Evolutionary conservation across 2,329 filamentous ascomycete species (phyloP).

Genomic region (Hymenoscyphus occultus): DNA sequence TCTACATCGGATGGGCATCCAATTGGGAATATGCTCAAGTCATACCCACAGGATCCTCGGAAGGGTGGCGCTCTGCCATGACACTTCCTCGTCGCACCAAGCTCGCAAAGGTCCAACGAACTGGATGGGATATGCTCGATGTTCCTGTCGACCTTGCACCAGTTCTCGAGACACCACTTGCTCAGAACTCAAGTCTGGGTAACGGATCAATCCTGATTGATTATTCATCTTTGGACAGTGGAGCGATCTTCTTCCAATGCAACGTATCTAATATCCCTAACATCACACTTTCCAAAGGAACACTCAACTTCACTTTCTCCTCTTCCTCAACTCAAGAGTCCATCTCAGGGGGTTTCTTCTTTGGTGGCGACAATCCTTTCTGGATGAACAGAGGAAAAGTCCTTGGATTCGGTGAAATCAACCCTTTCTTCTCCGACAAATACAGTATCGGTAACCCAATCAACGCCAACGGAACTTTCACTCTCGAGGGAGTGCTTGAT

Average conservation of each 20-base stretch:
- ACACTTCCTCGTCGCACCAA: conserved; percentile 52
- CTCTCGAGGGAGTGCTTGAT: conserved; percentile 50
- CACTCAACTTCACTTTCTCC: conserved; percentile 52
- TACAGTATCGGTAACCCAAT: conserved; percentile 38
- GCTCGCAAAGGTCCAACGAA: conserved; percentile 48
- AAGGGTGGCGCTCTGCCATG: conserved; percentile 53
- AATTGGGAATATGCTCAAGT: conserved; percentile 58
- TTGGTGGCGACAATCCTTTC: conserved; percentile 48
- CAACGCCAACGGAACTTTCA: conserved; percentile 27
- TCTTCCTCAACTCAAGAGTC: conserved; percentile 49
- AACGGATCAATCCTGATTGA: conserved; percentile 50
- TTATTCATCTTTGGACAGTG: conserved; percentile 48
- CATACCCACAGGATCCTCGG: conserved; percentile 50
- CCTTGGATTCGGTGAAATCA: conserved; percentile 45
- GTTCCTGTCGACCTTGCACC: conserved; percentile 48
- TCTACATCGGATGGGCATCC: conserved; percentile 52
- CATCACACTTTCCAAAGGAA: conserved; percentile 25
- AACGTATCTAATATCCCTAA: conserved; percentile 46
- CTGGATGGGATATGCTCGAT: conserved; percentile 51
- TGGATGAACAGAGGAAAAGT: conserved; percentile 50
- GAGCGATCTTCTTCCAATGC: conserved; percentile 53
- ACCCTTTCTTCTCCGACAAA: conserved; percentile 54
- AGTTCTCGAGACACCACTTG: conserved; percentile 46
- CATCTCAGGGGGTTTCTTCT: conserved; percentile 48
- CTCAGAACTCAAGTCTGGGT: conserved; percentile 42